Evolutionary conservation across 345 rosid genomes (phyloP).

Genomic region (Populus pruinosa): DNA sequence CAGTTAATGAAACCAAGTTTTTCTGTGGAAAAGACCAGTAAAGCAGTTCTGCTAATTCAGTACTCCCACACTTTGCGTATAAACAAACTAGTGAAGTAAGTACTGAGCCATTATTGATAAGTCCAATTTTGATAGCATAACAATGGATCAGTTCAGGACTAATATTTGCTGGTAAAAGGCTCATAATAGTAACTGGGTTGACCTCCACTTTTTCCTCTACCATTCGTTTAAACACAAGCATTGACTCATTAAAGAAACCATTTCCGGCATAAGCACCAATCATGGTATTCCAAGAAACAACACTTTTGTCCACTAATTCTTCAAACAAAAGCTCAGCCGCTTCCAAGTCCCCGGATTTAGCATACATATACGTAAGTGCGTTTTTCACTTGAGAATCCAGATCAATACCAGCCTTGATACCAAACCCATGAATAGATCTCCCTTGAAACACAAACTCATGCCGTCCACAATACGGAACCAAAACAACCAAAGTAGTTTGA

Average conservation of each 20-base stretch:
- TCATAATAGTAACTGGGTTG: slow-evolving; percentile 54
- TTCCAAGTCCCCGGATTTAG: slow-evolving; percentile 51
- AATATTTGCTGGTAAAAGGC: slow-evolving; percentile 55
- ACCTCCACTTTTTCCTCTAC: slow-evolving; percentile 33
- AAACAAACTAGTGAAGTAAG: slow-evolving; percentile 65
- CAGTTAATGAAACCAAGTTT: slow-evolving; percentile 61
- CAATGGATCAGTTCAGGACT: slow-evolving; percentile 47
- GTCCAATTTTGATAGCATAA: slow-evolving; percentile 51
- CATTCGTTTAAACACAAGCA: slow-evolving; percentile 54
- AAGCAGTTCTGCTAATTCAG: slow-evolving; percentile 50
- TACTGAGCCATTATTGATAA: slow-evolving; percentile 42
- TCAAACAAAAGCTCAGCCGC: slow-evolving; percentile 50
- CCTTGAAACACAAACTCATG: slow-evolving; percentile 51
- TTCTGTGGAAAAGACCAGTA: slow-evolving; percentile 36
- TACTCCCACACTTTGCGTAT: slow-evolving; percentile 45
- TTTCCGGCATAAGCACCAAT: slow-evolving; percentile 61
- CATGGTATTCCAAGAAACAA: slow-evolving; percentile 83
- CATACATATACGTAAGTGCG: slow-evolving; percentile 58
- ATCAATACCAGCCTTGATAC: slow-evolving; percentile 53
- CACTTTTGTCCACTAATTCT: slow-evolving; percentile 46
- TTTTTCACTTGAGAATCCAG: slow-evolving; percentile 54
- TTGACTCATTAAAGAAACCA: slow-evolving; percentile 48
- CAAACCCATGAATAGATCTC: slow-evolving; percentile 56
- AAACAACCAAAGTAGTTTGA: slow-evolving; percentile 47
- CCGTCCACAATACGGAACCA: slow-evolving; percentile 61